A percentile compares a stretch with the other conserved stretches of the same genome.
phyloP scores from a whole-genome alignment of 306 rosid species.

The Elaeagnus macrophylla region DNA sequence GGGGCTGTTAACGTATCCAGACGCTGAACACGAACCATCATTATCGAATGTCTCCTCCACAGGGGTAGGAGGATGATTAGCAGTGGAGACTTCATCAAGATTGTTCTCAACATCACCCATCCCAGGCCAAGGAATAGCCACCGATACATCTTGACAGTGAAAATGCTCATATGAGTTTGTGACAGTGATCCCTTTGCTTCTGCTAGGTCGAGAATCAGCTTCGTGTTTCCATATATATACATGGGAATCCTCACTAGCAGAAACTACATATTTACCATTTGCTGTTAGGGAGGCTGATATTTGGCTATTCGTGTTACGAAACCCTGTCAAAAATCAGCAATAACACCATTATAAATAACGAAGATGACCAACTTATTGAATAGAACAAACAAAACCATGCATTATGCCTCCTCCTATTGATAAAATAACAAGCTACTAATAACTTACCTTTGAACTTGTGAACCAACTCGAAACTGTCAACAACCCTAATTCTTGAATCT shows the following conservation, averaged over 20 bases:
- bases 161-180: slow-evolving; percentile 78
- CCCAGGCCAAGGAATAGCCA: slow-evolving; percentile 95
- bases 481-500: slow-evolving; percentile 91
- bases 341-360: slow-evolving; percentile 12
- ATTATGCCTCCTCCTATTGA: not conserved
- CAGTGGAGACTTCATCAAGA: slow-evolving; percentile 48
- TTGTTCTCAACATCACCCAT: slow-evolving; percentile 45
- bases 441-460: slow-evolving; percentile 87
- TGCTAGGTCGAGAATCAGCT: slow-evolving; percentile 77
- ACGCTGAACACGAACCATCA: slow-evolving; percentile 41
- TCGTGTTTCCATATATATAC: slow-evolving; percentile 95
- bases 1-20: slow-evolving; percentile 55
- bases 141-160: slow-evolving; percentile 86
- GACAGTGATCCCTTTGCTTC: slow-evolving; percentile 61
- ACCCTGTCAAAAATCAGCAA: slow-evolving; percentile 48
- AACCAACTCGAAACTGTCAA: slow-evolving; percentile 72
- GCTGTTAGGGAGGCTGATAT: slow-evolving; percentile 80
- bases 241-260: slow-evolving; percentile 93
- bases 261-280: slow-evolving; percentile 70
- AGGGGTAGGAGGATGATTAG: slow-evolving; percentile 92
- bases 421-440: slow-evolving; percentile 7
- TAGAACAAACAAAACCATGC: no score
- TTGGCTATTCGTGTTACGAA: slow-evolving; percentile 72
- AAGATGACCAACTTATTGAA: no score
- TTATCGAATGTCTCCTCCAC: slow-evolving; percentile 55